A percentile compares a stretch with the other conserved stretches of the same genome.
phyloP scores from a whole-genome alignment of 768 basidiomycete genomes.

The Fomitopsis pulvina region DNA sequence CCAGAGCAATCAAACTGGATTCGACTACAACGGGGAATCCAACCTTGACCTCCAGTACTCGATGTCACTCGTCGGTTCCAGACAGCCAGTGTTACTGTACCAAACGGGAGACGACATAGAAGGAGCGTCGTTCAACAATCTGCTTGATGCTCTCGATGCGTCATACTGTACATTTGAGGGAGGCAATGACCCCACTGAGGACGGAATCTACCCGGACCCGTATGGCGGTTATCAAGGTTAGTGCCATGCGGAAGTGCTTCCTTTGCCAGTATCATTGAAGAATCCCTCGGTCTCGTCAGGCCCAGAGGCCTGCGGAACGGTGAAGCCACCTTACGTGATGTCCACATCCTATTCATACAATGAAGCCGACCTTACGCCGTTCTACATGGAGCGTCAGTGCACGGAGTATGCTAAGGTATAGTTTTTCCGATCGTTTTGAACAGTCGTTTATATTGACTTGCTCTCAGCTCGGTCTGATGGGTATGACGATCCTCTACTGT shows the following conservation, averaged over 20 bases:
- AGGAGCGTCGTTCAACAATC: slow-evolving; percentile 25
- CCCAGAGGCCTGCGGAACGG: slow-evolving; percentile 28
- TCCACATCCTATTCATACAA: slow-evolving; percentile 34
- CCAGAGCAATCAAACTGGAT: slow-evolving; percentile 34
- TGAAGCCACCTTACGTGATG: slow-evolving; percentile 28
- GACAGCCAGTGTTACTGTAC: slow-evolving; percentile 17
- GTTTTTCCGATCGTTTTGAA: neutral
- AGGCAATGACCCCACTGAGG: slow-evolving; percentile 33
- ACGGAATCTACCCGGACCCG: slow-evolving; percentile 37
- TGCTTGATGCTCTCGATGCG: slow-evolving; percentile 38
- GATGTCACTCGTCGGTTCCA: slow-evolving; percentile 35
- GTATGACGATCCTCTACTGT: slow-evolving; percentile 34
- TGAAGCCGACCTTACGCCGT: slow-evolving; percentile 29
- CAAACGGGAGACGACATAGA: slow-evolving; percentile 18
- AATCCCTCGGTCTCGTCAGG: slow-evolving; percentile 30
- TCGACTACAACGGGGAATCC: slow-evolving; percentile 53
- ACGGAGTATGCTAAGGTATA: slow-evolving; percentile 35
- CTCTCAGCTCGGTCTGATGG: slow-evolving; percentile 24
- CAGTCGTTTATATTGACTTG: slow-evolving; percentile 13
- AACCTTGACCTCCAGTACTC: slow-evolving; percentile 69
- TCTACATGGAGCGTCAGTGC: slow-evolving; percentile 35
- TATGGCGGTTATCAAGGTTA: slow-evolving; percentile 2
- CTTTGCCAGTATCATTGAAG: neutral
- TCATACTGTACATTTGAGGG: slow-evolving; percentile 39
- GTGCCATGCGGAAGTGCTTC: neutral